Evolutionary conservation across 1,284 basidiomycete species (phyloP).

Genomic region (Ceratobasidium sp.): DNA sequence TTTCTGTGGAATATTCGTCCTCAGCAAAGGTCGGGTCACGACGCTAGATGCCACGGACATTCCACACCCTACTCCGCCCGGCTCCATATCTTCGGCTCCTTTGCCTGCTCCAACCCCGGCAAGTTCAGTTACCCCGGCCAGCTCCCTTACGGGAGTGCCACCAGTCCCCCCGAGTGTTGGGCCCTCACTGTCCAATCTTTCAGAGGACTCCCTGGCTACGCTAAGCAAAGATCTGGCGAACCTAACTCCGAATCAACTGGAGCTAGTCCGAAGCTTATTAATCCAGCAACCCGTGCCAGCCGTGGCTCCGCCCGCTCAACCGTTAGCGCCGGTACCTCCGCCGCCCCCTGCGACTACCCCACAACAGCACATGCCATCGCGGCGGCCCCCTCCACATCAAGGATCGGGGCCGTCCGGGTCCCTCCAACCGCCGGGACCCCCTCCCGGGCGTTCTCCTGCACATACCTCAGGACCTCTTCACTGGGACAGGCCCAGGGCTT

Average conservation of each 20-base stretch:
- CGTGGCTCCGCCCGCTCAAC: slow-evolving; percentile 63
- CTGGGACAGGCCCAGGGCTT: slow-evolving; percentile 20
- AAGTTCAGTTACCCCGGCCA: slow-evolving; percentile 12
- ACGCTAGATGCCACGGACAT: slow-evolving; percentile 52
- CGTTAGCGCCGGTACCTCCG: slow-evolving; percentile 46
- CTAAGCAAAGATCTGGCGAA: slow-evolving; percentile 29
- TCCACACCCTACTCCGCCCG: slow-evolving; percentile 49
- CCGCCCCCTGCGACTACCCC: slow-evolving; percentile 8
- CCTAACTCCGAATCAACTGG: slow-evolving; percentile 27
- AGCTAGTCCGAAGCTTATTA: slow-evolving; percentile 28
- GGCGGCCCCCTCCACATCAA: background rate
- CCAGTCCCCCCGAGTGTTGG: slow-evolving; percentile 20
- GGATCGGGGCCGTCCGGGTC: slow-evolving; percentile 2
- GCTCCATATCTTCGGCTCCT: slow-evolving; percentile 45
- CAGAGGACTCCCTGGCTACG: slow-evolving; percentile 35
- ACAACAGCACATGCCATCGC: background rate
- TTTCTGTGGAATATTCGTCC: slow-evolving; percentile 81
- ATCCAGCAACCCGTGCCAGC: slow-evolving; percentile 44
- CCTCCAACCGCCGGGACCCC: background rate
- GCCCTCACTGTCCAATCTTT: slow-evolving; percentile 39
- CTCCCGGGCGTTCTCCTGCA: background rate
- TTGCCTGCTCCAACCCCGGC: slow-evolving; percentile 45
- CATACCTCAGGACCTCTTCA: slow-evolving; percentile 9
- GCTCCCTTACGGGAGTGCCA: slow-evolving; percentile 12
- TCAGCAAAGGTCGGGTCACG: slow-evolving; percentile 64